Conservation (phyloP, 805 yeast species). For the Saturnispora kantuleensis region DNA sequence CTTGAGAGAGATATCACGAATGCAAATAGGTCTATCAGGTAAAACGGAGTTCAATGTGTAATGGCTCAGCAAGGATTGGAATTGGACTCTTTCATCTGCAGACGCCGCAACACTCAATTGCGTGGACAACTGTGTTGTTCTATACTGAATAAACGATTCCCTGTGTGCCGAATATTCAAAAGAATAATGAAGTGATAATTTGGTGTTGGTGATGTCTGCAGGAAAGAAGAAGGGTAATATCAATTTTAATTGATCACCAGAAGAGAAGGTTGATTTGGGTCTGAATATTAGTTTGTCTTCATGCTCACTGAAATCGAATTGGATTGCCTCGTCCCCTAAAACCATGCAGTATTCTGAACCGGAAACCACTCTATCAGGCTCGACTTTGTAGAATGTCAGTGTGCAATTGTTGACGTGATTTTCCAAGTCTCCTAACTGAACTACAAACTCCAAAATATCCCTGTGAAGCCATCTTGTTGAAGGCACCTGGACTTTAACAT, state of each 20-base stretch:
- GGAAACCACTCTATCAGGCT: slow-evolving; percentile 21
- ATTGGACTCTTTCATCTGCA: slow-evolving; percentile 68
- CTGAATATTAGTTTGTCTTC: slow-evolving; percentile 14
- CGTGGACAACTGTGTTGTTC: slow-evolving; percentile 35
- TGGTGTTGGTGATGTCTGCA: slow-evolving; percentile 26
- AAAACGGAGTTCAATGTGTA: slow-evolving; percentile 59
- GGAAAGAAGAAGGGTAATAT: slow-evolving; percentile 28
- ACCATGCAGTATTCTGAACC: slow-evolving; percentile 12
- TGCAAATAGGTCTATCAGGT: slow-evolving; percentile 41
- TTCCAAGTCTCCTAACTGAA: slow-evolving; percentile 15
- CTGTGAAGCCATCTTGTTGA: slow-evolving; percentile 18
- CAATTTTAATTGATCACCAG: slow-evolving; percentile 10
- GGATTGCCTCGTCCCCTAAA: slow-evolving; percentile 6
- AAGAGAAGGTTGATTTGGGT: slow-evolving; percentile 6
- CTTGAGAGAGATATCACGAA: slow-evolving; percentile 31
- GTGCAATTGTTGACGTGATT: slow-evolving; percentile 10
- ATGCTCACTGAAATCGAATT: slow-evolving; percentile 11
- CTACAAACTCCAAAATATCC: slow-evolving; percentile 19
- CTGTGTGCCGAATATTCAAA: slow-evolving; percentile 7
- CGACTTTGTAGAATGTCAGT: slow-evolving; percentile 21
- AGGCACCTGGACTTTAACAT: slow-evolving; percentile 17
- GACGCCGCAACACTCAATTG: slow-evolving; percentile 58
- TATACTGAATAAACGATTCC: slow-evolving; percentile 12
- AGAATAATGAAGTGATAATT: slow-evolving; percentile 17
- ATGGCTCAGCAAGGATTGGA: slow-evolving; percentile 35